A percentile compares a stretch with the other conserved stretches of the same genome.
Evolutionary conservation across 495 filamentous ascomycete genomes (phyloP).

Genomic region (Penicillium ucsense): DNA sequence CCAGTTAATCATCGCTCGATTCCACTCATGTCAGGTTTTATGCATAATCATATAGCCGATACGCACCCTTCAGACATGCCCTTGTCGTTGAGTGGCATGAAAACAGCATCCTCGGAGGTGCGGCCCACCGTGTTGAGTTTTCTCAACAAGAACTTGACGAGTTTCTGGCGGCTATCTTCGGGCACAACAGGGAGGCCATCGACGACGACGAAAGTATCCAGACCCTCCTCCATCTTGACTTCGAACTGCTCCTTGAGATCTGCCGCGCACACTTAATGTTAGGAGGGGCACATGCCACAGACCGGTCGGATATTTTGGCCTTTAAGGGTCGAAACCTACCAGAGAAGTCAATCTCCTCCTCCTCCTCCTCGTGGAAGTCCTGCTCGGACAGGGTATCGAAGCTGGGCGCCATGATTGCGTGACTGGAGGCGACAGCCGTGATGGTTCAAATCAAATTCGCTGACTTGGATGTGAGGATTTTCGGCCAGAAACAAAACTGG

Average conservation of each 20-base stretch:
- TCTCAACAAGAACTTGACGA: constrained; percentile 87
- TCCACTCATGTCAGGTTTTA: background rate
- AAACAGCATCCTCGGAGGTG: constrained; percentile 76
- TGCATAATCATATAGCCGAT: background rate
- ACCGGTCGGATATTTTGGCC: constrained; percentile 2
- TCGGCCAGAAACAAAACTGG: constrained; percentile 34
- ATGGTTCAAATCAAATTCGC: constrained; percentile 7
- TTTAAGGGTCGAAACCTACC: constrained; percentile 31
- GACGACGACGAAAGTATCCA: constrained; percentile 90
- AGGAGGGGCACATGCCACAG: constrained; percentile 21
- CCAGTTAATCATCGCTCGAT: constrained; percentile 4
- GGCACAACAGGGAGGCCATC: constrained; percentile 83
- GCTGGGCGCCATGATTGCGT: constrained; percentile 58
- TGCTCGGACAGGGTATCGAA: constrained; percentile 66
- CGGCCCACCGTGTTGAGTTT: constrained; percentile 78
- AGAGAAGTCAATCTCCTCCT: constrained; percentile 88
- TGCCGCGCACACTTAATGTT: constrained; percentile 17
- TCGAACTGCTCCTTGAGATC: constrained; percentile 89
- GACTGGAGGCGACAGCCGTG: constrained; percentile 18
- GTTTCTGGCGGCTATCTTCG: constrained; percentile 76
- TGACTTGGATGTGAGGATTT: constrained; percentile 23
- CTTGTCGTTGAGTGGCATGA: constrained; percentile 83
- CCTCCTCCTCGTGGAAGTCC: constrained; percentile 75
- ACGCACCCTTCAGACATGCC: constrained; percentile 74
- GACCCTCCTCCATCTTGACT: constrained; percentile 87